These are phyloP conservation scores for Canavalia ensiformis DNA, from an alignment of 306 rosid genomes.

Conservation along the genomic window DNA sequence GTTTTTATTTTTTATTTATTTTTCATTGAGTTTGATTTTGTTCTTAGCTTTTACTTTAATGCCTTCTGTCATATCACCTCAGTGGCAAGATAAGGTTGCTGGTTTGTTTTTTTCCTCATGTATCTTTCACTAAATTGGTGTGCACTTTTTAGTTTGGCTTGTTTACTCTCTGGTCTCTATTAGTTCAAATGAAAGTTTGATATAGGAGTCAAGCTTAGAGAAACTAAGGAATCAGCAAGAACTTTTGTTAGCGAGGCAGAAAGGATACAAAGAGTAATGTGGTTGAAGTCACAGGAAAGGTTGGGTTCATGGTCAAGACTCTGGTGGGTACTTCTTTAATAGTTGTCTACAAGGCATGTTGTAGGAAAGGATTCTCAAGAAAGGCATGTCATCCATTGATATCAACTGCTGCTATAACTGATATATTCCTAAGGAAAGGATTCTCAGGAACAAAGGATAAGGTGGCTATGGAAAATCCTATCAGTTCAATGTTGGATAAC, in stretches of 20 bases:
- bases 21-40: slow-evolving; percentile 49
- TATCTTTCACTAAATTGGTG: slow-evolving; percentile 40
- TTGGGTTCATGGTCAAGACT: slow-evolving; percentile 80
- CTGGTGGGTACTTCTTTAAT: slow-evolving; percentile 86
- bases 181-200: slow-evolving; percentile 37
- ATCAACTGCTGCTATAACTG: slow-evolving; percentile 89
- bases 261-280: slow-evolving; percentile 92
- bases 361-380: slow-evolving; percentile 56
- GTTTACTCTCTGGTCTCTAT: slow-evolving; percentile 39
- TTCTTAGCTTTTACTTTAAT: slow-evolving; percentile 58
- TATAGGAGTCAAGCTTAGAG: slow-evolving; percentile 87
- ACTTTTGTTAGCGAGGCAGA: slow-evolving; percentile 86
- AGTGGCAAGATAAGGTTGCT: slow-evolving; percentile 90
- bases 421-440: slow-evolving; percentile 80
- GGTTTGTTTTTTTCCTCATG: slow-evolving; percentile 94
- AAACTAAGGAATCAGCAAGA: slow-evolving; percentile 92
- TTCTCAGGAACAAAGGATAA: slow-evolving; percentile 88
- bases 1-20: neutral
- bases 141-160: neutral
- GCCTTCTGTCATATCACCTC: slow-evolving; percentile 78
- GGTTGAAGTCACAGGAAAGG: slow-evolving; percentile 77
- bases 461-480: slow-evolving; percentile 71
- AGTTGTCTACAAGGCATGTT: slow-evolving; percentile 90
- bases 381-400: slow-evolving; percentile 56
- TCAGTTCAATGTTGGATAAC: slow-evolving; percentile 22